Base-by-base conservation (phyloP, 352 stramenopile species). In the Saprolegnia diclina region DNA sequence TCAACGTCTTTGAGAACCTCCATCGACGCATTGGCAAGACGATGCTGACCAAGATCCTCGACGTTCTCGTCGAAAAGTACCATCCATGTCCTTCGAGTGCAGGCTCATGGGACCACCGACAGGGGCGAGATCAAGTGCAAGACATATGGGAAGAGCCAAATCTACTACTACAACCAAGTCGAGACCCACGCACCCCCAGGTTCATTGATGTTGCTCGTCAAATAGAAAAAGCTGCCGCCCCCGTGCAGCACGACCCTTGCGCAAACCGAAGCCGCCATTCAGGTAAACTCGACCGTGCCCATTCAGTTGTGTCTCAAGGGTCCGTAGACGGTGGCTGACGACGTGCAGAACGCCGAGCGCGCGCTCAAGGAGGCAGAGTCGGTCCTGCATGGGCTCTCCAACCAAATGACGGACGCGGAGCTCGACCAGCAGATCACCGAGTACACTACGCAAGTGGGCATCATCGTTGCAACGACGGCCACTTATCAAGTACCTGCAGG, bases 1-100 rank as follows among this genome's bases (percentile, higher is more conserved):
- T 93, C 10, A 93, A 93, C 74, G 81, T 93, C 66, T 93, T 90
- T 64, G 85, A 91, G 64, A 93, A 93, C 67, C 73, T 93, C 74
- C 85, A 93, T 62, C 78, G 80, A 22, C 79, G 69, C 10, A 86
- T 93, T 61, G 79, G 81, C 38, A 91, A 93, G 68, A 75, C 80
- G 11, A 82, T 80, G 38, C 71, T 93, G n/a, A 87, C 81, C 19
- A 90, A 87, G 73, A 74, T 90, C 44, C 73, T 93, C 42, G 85
- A 93, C 65, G 81, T 80, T 7, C 82, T 91, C 18, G 79, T 80
- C 10, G 71, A 79, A 55, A 87, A 85, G 81, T 89, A 77, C 13
- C 76, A 44, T 21, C 35, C 45, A 40, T 52, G 0, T 1, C 7
- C 7, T 32, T 46, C 66, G 16, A 61, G 59, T 52, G 5, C 14